Base-by-base conservation (phyloP, 345 rosid genomes). In the Brassica cretica region DNA sequence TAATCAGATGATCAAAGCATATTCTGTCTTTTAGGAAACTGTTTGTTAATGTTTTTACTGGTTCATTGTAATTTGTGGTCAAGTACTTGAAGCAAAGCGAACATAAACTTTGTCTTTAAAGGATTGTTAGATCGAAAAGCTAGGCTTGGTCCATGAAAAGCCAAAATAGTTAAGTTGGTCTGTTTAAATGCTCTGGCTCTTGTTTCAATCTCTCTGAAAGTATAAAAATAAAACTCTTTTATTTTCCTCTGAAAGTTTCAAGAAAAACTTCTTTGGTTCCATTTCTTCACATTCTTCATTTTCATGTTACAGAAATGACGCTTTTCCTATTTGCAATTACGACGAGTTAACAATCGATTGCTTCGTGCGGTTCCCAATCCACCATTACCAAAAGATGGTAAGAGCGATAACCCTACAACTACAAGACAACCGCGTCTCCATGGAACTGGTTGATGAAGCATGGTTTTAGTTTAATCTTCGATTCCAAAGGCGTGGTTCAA, bases 61-160 rank as follows among this genome's bases (percentile, higher is more conserved):
- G 61, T 78, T 78, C 73, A 29, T 65, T 71, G 81, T 78, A 41
- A 71, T 78, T 56, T 65, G 82, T 73, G 64, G 77, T 78, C 49
- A 64, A 71, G 16, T 78, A 78, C 69, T 72, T 14, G 55, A 14
- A 46, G 55, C 16, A 46, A 46, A 46, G 55, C 16, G 55, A 46
- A 14, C 55, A 46, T 46, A 46, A 46, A 46, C 16, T 46, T 46
- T 46, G 55, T 46, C 15, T 12, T 46, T 2, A 46, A 46, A 46
- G 55, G 6, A 6, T 12, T 46, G 55, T 46, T 14, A 46, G 55
- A 46, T 46, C 55, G 16, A 46, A 46, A 46, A 46, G 55, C 15
- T 53, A 53, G 19, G 14, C 25, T 8, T 10, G 5, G 10, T 16
- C 5, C 25, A 9, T 4, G 61, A 18, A 18, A 18, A 16, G 10